Percentiles rank a stretch among this genome's conserved stretches.
phyloP scores from a whole-genome alignment of 768 basidiomycete genomes.

The Phaeotremella fagi region DNA sequence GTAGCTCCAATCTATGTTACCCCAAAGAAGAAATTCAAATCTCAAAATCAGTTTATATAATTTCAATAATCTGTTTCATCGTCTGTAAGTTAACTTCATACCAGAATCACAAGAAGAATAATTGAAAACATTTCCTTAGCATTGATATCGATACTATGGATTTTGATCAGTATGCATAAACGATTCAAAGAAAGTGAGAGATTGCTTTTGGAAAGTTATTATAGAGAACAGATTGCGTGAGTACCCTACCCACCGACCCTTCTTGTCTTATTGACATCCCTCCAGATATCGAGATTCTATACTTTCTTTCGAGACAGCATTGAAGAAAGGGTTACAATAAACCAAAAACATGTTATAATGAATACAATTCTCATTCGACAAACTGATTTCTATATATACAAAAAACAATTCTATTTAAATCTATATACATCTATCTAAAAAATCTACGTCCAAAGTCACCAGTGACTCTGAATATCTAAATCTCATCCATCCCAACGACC shows the following conservation, averaged over 20 bases:
- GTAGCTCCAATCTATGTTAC: conserved; percentile 2
- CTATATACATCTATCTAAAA: no score
- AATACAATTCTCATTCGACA: no score
- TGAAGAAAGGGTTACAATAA: no score
- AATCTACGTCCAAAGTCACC: no score
- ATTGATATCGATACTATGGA: conserved; percentile 12
- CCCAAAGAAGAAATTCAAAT: conserved; percentile 10
- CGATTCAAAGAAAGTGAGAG: conserved; percentile 1
- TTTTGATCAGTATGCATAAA: conserved; percentile 19
- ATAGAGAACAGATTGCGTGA: conserved; percentile 21
- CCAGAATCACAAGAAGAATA: no score
- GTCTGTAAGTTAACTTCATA: conserved; percentile 20
- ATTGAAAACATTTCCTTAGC: no score
- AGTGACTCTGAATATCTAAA: conserved; percentile 1
- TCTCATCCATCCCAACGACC: conserved; percentile 1
- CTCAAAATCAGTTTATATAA: conserved; percentile 16
- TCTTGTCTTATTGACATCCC: background rate
- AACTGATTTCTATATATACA: no score
- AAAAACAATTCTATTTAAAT: no score
- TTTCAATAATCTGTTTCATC: conserved; percentile 7
- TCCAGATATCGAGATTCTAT: conserved; percentile 26
- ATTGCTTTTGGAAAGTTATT: conserved; percentile 24
- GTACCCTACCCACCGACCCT: background rate
- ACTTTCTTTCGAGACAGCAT: conserved; percentile 22
- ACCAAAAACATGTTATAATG: no score